Percentiles rank a stretch among this genome's conserved stretches.
Evolutionary conservation across 148 eudicot genomes (phyloP).

Genomic region (Oxyria digyna): DNA sequence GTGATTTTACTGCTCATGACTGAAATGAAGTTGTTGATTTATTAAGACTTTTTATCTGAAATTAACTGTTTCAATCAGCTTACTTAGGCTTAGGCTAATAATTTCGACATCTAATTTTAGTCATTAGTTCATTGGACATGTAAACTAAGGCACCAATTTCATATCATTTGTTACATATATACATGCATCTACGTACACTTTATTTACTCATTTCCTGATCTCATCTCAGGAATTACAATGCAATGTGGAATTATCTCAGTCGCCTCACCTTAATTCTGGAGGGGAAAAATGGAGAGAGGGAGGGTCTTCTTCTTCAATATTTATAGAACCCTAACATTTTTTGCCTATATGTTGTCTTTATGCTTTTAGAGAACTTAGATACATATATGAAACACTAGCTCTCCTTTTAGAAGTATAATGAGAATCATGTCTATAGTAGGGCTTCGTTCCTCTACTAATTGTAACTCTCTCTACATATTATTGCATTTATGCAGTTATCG

Average conservation of each 20-base stretch:
- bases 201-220: not conserved
- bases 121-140: not conserved
- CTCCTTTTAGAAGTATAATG: too few species aligned
- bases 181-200: too few species aligned
- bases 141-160: not conserved
- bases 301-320: not conserved
- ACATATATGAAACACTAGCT: too few species aligned
- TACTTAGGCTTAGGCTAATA: slow-evolving; percentile 90
- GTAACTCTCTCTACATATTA: too few species aligned
- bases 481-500: too few species aligned
- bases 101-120: not conserved
- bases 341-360: not conserved
- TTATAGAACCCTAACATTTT: not conserved
- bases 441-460: too few species aligned
- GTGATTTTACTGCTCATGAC: too few species aligned
- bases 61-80: slow-evolving; percentile 70
- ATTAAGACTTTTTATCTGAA: not conserved
- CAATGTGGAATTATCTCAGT: not conserved
- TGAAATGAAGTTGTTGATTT: too few species aligned
- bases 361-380: not conserved
- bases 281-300: too few species aligned
- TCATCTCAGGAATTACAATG: not conserved
- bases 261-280: not conserved
- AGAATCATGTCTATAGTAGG: too few species aligned
- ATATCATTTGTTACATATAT: too few species aligned